A percentile compares a stretch with the other conserved stretches of the same genome.
Evolutionary conservation across 106 monocot species (phyloP).

Genomic region (Ottelia alismoides): DNA sequence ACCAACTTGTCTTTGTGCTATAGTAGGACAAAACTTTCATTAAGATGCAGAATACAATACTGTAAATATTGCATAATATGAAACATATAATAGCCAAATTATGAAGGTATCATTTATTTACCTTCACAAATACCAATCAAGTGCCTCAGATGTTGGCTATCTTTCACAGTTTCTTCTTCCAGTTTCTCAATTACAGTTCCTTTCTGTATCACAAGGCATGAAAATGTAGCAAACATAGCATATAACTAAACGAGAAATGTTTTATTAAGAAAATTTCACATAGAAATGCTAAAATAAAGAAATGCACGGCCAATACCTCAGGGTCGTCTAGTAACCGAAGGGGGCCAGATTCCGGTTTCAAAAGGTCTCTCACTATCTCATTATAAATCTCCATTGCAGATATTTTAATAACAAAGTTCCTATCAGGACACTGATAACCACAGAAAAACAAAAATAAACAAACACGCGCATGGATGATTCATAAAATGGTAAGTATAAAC

Average conservation of each 20-base stretch:
- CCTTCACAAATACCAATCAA: slow-evolving; percentile 93
- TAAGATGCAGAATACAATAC: too few relatives aligned
- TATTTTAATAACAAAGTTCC: slow-evolving; percentile 66
- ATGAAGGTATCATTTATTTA: slow-evolving; percentile 6
- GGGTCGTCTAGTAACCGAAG: slow-evolving; percentile 94
- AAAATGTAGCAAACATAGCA: not conserved
- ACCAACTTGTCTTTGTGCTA: slow-evolving; percentile 91
- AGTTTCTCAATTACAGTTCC: slow-evolving; percentile 91
- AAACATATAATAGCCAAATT: too few relatives aligned
- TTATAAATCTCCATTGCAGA: slow-evolving; percentile 98
- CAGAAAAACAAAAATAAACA: too few relatives aligned
- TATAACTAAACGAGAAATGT: too few relatives aligned
- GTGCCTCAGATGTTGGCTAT: slow-evolving; percentile 66
- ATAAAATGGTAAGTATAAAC: too few relatives aligned
- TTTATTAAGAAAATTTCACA: too few relatives aligned
- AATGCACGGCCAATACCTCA: slow-evolving; percentile 35
- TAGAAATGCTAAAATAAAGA: too few relatives aligned
- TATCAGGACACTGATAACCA: slow-evolving; percentile 44
- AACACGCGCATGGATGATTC: too few relatives aligned
- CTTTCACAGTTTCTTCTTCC: slow-evolving; percentile 76
- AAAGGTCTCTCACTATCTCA: slow-evolving; percentile 76
- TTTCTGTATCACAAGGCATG: slow-evolving; percentile 43
- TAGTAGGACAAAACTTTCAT: too few relatives aligned
- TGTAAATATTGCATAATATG: too few relatives aligned
- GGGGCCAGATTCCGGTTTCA: slow-evolving; percentile 76